Conservation (phyloP, 2,329 filamentous ascomycete species). For the Gnomoniopsis smithogilvyi region DNA sequence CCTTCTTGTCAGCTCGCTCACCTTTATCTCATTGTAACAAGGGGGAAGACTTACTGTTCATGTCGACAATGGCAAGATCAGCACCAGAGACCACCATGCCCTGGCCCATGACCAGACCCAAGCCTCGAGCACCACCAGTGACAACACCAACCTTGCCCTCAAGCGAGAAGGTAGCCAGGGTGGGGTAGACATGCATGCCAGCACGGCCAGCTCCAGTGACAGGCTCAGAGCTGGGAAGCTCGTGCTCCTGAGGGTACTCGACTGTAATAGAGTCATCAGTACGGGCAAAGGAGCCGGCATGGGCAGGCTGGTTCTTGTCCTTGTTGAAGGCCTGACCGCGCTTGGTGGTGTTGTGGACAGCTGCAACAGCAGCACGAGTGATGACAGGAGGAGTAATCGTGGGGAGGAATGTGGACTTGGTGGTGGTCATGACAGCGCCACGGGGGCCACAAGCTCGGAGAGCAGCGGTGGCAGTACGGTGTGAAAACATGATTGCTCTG, state of each 20-base stretch:
- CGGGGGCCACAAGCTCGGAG: constrained; percentile 1
- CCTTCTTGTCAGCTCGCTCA: not conserved
- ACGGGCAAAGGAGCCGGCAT: constrained; percentile 67
- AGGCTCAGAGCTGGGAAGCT: constrained; percentile 68
- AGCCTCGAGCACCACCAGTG: constrained; percentile 83
- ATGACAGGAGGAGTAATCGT: not conserved
- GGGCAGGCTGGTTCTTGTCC: constrained; percentile 24
- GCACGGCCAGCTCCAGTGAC: constrained; percentile 65
- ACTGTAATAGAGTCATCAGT: constrained; percentile 77
- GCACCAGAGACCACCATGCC: constrained; percentile 85
- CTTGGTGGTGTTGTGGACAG: constrained; percentile 6
- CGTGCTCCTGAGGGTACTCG: constrained; percentile 71
- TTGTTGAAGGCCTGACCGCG: constrained; percentile 23
- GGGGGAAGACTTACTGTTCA: constrained; percentile 67
- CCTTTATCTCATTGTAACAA: not conserved
- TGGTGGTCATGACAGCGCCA: not conserved
- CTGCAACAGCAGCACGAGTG: not conserved
- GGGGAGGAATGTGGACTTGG: not conserved
- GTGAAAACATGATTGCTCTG: constrained; percentile 7
- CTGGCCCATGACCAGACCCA: constrained; percentile 91
- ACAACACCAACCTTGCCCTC: constrained; percentile 81
- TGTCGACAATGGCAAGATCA: constrained; percentile 86
- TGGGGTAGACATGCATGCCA: constrained; percentile 79
- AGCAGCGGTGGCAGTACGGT: constrained; percentile 4
- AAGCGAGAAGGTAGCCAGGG: constrained; percentile 80